A percentile compares a stretch with the other conserved stretches of the same genome.
phyloP scores from a whole-genome alignment of 441 rosid genomes.

The Heliophila coronopifolia region DNA sequence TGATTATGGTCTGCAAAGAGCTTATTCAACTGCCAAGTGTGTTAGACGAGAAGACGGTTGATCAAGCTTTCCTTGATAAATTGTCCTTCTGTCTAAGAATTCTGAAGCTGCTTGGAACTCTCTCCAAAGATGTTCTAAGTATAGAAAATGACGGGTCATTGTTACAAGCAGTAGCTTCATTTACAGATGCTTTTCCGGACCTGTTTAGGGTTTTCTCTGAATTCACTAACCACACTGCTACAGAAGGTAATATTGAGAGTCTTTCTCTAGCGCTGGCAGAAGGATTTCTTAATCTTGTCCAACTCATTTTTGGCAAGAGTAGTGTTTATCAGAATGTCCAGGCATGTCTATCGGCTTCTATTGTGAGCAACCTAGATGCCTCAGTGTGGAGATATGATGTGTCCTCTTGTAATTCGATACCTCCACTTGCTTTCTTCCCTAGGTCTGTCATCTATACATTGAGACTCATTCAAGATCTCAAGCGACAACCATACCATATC shows the following conservation, averaged over 20 bases:
- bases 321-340: constrained; percentile 60
- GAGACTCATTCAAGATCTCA: constrained; percentile 77
- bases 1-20: constrained; percentile 57
- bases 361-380: constrained; percentile 65
- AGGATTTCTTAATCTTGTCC: constrained; percentile 83
- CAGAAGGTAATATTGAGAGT: constrained; percentile 78
- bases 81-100: constrained; percentile 70
- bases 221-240: constrained; percentile 51
- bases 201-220: constrained; percentile 62
- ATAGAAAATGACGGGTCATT: constrained; percentile 61
- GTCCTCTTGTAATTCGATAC: constrained; percentile 45
- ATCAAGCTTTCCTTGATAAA: constrained; percentile 51
- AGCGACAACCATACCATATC: constrained; percentile 45
- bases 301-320: constrained; percentile 61
- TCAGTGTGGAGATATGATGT: constrained; percentile 72
- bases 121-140: constrained; percentile 57
- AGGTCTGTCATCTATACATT: constrained; percentile 56
- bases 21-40: constrained; percentile 53
- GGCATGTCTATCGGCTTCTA: constrained; percentile 73
- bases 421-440: constrained; percentile 77
- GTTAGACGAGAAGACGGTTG: constrained; percentile 57
- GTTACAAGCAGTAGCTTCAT: constrained; percentile 70
- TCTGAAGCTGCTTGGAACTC: constrained; percentile 70
- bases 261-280: constrained; percentile 64
- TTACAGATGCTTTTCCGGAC: constrained; percentile 52